Evolutionary conservation across 345 rosid species (phyloP).

Genomic region (Nasturtium officinale): DNA sequence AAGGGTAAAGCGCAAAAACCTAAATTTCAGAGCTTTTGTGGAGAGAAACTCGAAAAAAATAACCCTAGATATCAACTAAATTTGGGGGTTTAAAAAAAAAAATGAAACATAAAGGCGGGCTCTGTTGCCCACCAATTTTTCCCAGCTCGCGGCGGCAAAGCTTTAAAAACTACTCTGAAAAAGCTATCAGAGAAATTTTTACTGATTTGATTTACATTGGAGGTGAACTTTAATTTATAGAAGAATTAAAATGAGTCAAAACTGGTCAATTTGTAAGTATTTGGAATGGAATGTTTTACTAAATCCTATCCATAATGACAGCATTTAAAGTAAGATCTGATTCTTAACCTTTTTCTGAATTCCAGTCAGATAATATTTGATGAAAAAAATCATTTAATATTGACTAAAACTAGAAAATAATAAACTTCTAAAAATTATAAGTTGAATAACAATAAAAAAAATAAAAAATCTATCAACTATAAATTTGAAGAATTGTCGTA

Average conservation of each 20-base stretch:
- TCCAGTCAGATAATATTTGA: neutral
- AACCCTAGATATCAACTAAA: slow-evolving; percentile 4
- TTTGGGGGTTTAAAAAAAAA: slow-evolving; percentile 18
- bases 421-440: too few relatives aligned
- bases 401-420: neutral
- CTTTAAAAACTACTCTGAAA: neutral
- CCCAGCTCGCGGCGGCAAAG: slow-evolving; percentile 31
- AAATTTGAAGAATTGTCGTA: too few relatives aligned
- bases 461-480: too few relatives aligned
- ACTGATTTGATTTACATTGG: neutral
- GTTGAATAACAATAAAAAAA: neutral
- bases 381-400: neutral
- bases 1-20: neutral
- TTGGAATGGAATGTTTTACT: neutral
- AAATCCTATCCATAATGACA: neutral
- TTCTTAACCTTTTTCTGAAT: neutral
- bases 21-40: slow-evolving; percentile 24
- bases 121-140: neutral
- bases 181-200: neutral
- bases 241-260: neutral
- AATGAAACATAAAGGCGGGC: slow-evolving; percentile 20
- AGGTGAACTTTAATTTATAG: neutral
- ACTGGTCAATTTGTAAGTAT: neutral
- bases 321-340: neutral
- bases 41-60: slow-evolving; percentile 3